Conservation (phyloP, 2,329 filamentous ascomycete genomes). For the Pestalotiopsis sp. region DNA sequence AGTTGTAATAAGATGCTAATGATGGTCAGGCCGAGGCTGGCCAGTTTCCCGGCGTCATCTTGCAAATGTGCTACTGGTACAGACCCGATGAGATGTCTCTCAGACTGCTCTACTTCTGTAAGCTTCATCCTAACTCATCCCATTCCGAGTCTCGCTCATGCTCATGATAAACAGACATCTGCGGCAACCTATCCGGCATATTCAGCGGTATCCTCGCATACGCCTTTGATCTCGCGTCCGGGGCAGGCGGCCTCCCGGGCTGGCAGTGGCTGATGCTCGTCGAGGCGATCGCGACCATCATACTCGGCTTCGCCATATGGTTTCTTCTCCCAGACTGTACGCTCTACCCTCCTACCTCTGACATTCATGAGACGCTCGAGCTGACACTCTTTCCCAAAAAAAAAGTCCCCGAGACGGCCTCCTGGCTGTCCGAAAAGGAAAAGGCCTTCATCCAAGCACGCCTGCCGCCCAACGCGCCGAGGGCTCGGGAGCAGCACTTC, state of each 20-base stretch:
- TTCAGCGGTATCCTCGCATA: slow-evolving; percentile 26
- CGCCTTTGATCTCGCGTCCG: slow-evolving; percentile 27
- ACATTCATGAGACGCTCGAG: too few relatives aligned
- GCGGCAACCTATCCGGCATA: slow-evolving; percentile 31
- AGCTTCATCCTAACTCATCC: neutral
- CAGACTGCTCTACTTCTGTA: slow-evolving; percentile 48
- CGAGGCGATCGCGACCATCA: slow-evolving; percentile 50
- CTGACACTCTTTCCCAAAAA: too few relatives aligned
- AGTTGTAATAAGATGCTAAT: slow-evolving; percentile 18
- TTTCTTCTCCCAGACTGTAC: slow-evolving; percentile 57
- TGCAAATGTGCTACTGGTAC: slow-evolving; percentile 51
- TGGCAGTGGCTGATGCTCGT: slow-evolving; percentile 40
- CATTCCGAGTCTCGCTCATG: too few relatives aligned
- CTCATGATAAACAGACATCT: slow-evolving; percentile 18
- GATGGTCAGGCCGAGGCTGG: slow-evolving; percentile 36
- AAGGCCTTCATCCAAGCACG: slow-evolving; percentile 46
- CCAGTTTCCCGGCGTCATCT: slow-evolving; percentile 43
- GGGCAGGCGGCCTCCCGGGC: slow-evolving; percentile 28
- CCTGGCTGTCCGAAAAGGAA: slow-evolving; percentile 37
- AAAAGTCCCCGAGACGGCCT: slow-evolving; percentile 30
- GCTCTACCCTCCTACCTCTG: slow-evolving; percentile 11
- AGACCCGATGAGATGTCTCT: slow-evolving; percentile 49
- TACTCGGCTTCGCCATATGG: slow-evolving; percentile 49
- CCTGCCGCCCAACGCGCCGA: slow-evolving; percentile 42
- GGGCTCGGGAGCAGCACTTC: slow-evolving; percentile 41